phyloP scores from a whole-genome alignment of 129 eudicot genomes.

The Oenanthe sinensis region DNA sequence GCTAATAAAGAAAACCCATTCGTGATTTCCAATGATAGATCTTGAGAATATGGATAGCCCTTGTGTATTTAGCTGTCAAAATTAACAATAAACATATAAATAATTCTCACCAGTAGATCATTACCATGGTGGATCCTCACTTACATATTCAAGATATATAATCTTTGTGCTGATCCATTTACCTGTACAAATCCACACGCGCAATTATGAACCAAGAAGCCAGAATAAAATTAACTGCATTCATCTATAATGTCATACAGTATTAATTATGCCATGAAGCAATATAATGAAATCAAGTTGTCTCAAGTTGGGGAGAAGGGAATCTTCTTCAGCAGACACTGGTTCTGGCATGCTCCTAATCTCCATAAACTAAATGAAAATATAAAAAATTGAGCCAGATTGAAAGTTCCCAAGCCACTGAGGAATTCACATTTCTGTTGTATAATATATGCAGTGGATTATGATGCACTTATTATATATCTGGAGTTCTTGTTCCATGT shows the following conservation, averaged over 20 bases:
- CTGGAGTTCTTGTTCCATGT: not conserved
- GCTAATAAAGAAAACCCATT: not conserved
- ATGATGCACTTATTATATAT: not conserved
- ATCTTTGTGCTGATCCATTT: not conserved
- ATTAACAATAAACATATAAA: not conserved
- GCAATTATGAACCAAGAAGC: not conserved
- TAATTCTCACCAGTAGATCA: not conserved
- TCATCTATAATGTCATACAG: not conserved
- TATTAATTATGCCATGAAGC: not conserved
- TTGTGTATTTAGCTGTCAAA: constrained; percentile 11
- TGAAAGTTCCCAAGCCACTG: not conserved
- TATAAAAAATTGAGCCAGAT: not conserved
- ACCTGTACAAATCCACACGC: constrained; percentile 3
- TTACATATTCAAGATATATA: not conserved
- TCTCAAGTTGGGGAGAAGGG: constrained; percentile 6
- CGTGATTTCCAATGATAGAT: not conserved
- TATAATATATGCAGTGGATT: not conserved
- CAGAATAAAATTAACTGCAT: not conserved
- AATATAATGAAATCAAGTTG: constrained; percentile 4
- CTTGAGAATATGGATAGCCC: constrained; percentile 6
- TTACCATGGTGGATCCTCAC: not conserved
- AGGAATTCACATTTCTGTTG: not conserved
- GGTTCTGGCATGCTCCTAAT: constrained; percentile 1
- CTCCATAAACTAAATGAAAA: not conserved
- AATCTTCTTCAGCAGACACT: not conserved